Percentiles rank a stretch among this genome's conserved stretches.
Conservation (phyloP, 2,329 filamentous ascomycete genomes). For the Raffaelea albimanens region DNA sequence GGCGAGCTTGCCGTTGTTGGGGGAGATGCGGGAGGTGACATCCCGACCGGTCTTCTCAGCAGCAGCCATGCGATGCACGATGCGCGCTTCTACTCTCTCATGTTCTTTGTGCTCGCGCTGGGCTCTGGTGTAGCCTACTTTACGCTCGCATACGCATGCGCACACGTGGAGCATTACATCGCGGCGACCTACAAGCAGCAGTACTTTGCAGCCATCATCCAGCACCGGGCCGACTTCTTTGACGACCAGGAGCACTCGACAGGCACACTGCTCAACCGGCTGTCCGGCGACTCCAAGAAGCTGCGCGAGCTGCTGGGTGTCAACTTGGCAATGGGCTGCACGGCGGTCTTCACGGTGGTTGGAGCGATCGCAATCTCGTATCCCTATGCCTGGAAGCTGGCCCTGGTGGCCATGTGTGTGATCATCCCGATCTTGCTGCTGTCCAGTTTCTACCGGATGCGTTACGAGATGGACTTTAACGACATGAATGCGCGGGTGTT, state of each 20-base stretch:
- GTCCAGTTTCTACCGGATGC: constrained; percentile 41
- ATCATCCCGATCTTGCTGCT: constrained; percentile 40
- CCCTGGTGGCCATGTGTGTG: constrained; percentile 56
- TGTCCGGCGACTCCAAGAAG: constrained; percentile 47
- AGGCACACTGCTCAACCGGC: constrained; percentile 48
- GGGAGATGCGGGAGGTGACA: background rate
- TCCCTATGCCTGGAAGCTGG: constrained; percentile 67
- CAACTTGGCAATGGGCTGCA: constrained; percentile 53
- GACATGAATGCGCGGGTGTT: constrained; percentile 60
- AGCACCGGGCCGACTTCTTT: constrained; percentile 51
- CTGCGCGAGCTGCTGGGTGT: constrained; percentile 53
- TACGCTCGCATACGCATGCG: constrained; percentile 30
- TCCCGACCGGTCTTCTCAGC: background rate
- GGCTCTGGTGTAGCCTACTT: constrained; percentile 45
- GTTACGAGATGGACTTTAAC: constrained; percentile 54
- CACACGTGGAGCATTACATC: constrained; percentile 34
- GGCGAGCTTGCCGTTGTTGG: constrained; percentile 15
- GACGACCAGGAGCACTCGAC: constrained; percentile 50
- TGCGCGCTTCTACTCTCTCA: constrained; percentile 52
- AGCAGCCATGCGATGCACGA: background rate
- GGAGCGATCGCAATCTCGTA: constrained; percentile 60
- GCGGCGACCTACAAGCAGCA: constrained; percentile 47
- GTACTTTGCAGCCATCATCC: constrained; percentile 52
- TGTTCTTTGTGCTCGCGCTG: constrained; percentile 53
- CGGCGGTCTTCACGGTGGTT: constrained; percentile 55